Conservation (phyloP, 2,329 filamentous ascomycete genomes). For the Colletotrichum tamarilloi region DNA sequence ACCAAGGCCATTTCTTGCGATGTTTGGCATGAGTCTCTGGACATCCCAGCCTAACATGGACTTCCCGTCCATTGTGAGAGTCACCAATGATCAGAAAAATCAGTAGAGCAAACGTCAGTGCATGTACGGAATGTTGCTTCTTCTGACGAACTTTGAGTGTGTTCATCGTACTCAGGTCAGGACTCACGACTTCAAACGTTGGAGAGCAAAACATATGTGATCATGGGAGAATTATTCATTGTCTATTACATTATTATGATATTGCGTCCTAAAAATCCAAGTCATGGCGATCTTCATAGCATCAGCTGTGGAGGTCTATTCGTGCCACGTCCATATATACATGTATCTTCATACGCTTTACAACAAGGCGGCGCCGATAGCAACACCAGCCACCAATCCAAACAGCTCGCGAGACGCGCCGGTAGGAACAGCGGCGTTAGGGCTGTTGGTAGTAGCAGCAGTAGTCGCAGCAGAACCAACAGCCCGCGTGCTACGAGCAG, state of each 20-base stretch:
- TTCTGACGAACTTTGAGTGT: too few relatives aligned
- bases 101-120: too few relatives aligned
- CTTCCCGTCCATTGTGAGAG: too few relatives aligned
- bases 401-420: constrained; percentile 7
- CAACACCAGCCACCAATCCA: neutral
- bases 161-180: too few relatives aligned
- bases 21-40: too few relatives aligned
- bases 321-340: neutral
- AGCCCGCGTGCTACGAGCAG: neutral
- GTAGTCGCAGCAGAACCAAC: neutral
- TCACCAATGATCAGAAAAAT: too few relatives aligned
- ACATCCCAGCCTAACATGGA: too few relatives aligned
- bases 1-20: too few relatives aligned
- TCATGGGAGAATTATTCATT: neutral
- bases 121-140: too few relatives aligned
- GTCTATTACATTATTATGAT: neutral
- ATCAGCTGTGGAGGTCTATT: neutral
- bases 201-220: neutral
- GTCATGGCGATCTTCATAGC: neutral
- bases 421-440: constrained; percentile 1
- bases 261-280: neutral
- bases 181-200: too few relatives aligned
- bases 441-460: neutral
- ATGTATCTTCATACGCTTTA: neutral
- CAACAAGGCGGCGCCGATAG: constrained; percentile 15